Evolutionary conservation across 345 rosid species (phyloP).

Genomic region (Noccaea caerulescens): DNA sequence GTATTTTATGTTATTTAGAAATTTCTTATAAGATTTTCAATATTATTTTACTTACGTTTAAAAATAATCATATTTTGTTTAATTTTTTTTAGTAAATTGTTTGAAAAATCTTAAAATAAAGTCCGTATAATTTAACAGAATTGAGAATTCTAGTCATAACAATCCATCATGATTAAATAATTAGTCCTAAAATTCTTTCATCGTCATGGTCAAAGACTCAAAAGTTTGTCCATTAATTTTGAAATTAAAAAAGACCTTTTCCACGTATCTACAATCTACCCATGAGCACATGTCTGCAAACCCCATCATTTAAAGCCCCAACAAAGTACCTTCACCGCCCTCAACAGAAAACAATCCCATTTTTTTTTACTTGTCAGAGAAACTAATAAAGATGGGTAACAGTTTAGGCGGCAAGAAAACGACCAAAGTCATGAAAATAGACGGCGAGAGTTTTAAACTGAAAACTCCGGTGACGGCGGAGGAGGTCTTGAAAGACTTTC

Average conservation of each 20-base stretch:
- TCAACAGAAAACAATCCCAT: slow-evolving; percentile 19
- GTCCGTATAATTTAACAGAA: too few relatives aligned
- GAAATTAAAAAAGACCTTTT: slow-evolving; percentile 2
- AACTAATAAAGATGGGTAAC: slow-evolving; percentile 66
- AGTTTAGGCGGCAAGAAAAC: slow-evolving; percentile 65
- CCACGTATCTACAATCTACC: slow-evolving; percentile 23
- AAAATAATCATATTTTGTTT: too few relatives aligned
- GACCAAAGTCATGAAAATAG: slow-evolving; percentile 82
- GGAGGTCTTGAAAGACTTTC: slow-evolving; percentile 69
- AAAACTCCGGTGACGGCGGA: slow-evolving; percentile 81
- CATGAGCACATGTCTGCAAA: slow-evolving; percentile 26
- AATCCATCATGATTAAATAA: not conserved
- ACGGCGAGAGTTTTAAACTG: slow-evolving; percentile 79
- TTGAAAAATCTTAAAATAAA: too few relatives aligned
- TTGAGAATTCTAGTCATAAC: not conserved
- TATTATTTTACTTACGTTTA: too few relatives aligned
- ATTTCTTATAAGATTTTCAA: too few relatives aligned
- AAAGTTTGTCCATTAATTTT: slow-evolving; percentile 14
- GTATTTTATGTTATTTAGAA: too few relatives aligned
- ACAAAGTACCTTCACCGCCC: slow-evolving; percentile 16
- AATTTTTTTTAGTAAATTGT: too few relatives aligned
- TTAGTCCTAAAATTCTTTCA: not conserved
- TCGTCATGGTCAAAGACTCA: slow-evolving; percentile 6
- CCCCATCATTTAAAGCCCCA: slow-evolving; percentile 31
- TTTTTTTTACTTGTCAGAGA: not conserved